A percentile compares a stretch with the other conserved stretches of the same genome.
These are phyloP conservation scores for Epichloe gansuensis DNA, from an alignment of 2,329 filamentous ascomycete species.

Conservation along the genomic window DNA sequence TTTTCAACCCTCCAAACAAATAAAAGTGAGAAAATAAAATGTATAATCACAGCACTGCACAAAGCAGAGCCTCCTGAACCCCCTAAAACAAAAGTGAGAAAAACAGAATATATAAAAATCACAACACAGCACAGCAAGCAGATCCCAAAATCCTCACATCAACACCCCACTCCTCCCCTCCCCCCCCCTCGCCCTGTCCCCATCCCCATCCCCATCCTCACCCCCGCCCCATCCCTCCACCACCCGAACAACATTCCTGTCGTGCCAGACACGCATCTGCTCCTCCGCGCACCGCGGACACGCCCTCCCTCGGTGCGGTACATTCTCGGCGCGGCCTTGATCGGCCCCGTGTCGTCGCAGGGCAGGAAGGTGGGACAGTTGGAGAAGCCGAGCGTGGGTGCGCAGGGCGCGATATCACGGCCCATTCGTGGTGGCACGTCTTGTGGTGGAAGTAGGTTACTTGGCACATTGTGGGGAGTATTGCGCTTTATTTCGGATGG, in stretches of 20 bases:
- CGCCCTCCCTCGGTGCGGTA: slow-evolving; percentile 23
- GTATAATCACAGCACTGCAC: too few relatives aligned
- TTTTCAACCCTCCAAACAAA: too few relatives aligned
- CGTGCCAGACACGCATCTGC: slow-evolving; percentile 26
- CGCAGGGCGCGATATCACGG: slow-evolving; percentile 33
- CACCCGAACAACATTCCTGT: slow-evolving; percentile 35
- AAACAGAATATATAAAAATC: background rate
- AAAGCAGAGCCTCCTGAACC: too few relatives aligned
- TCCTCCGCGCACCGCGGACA: slow-evolving; percentile 28
- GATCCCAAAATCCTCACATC: slow-evolving; percentile 18
- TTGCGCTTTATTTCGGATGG: background rate
- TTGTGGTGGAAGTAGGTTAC: slow-evolving; percentile 36
- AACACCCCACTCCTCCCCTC: slow-evolving; percentile 25
- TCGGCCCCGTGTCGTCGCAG: slow-evolving; percentile 20
- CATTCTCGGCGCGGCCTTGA: slow-evolving; percentile 24
- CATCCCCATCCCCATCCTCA: slow-evolving; percentile 29
- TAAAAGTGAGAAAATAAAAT: too few relatives aligned
- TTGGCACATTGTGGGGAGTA: slow-evolving; percentile 29
- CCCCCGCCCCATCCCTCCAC: slow-evolving; percentile 29
- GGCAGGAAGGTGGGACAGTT: slow-evolving; percentile 31
- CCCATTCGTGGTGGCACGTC: slow-evolving; percentile 40
- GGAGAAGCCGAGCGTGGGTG: slow-evolving; percentile 36
- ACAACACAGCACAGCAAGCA: slow-evolving; percentile 15
- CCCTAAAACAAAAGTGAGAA: background rate
- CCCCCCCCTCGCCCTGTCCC: slow-evolving; percentile 22